Conservation (phyloP, 2,329 filamentous ascomycete genomes). For the Macroventuria anomochaeta region DNA sequence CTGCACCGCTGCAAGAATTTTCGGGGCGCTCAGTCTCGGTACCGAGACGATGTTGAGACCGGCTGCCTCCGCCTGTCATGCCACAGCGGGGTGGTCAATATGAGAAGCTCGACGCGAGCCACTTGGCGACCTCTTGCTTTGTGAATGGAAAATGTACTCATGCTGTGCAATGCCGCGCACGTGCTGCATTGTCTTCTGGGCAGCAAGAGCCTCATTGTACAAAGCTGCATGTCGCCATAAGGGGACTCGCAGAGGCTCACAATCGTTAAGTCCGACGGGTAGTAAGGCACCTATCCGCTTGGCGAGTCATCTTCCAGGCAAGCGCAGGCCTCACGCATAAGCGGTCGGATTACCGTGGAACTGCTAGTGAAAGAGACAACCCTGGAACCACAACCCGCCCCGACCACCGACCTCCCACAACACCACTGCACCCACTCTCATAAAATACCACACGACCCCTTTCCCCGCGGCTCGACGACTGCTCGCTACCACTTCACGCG, state of each 20-base stretch:
- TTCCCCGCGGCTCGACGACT: not conserved
- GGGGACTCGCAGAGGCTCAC: not conserved
- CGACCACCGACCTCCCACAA: slow-evolving; percentile 13
- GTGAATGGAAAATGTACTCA: slow-evolving; percentile 4
- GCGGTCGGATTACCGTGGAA: slow-evolving; percentile 3
- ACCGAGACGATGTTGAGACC: slow-evolving; percentile 28
- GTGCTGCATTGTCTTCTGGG: slow-evolving; percentile 17
- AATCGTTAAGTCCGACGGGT: slow-evolving; percentile 14
- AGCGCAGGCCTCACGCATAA: slow-evolving; percentile 17
- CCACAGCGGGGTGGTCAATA: slow-evolving; percentile 25
- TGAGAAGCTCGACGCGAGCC: slow-evolving; percentile 19
- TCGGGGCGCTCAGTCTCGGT: slow-evolving; percentile 14
- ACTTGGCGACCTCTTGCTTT: slow-evolving; percentile 4
- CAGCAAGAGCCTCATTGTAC: slow-evolving; percentile 18
- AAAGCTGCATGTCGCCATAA: slow-evolving; percentile 14
- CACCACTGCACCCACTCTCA: slow-evolving; percentile 16
- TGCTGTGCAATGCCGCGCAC: slow-evolving; percentile 14
- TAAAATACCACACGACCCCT: slow-evolving; percentile 6
- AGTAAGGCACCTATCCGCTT: slow-evolving; percentile 14
- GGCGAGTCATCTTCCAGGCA: slow-evolving; percentile 14
- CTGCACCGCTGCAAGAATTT: slow-evolving; percentile 15
- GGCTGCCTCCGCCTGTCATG: slow-evolving; percentile 18
- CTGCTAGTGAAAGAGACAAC: slow-evolving; percentile 15
- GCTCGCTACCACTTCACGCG: slow-evolving; percentile 28
- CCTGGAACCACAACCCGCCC: slow-evolving; percentile 14